These are phyloP conservation scores for Spatholobus suberectus DNA, from an alignment of 306 rosid genomes.

Conservation along the genomic window DNA sequence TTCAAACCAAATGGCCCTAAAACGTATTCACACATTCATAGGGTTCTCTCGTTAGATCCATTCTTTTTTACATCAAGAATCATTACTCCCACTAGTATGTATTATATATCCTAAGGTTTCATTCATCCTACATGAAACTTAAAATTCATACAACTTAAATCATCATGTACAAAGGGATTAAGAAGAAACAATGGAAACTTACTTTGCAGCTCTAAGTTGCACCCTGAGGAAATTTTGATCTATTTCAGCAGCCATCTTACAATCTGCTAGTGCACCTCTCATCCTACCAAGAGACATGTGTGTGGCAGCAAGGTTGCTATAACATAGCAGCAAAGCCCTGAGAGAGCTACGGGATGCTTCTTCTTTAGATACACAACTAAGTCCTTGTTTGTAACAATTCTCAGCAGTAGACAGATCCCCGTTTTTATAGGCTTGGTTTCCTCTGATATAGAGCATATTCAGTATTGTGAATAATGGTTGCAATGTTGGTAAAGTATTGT, in stretches of 20 bases:
- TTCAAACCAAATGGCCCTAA: not conserved
- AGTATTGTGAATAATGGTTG: conserved; percentile 31
- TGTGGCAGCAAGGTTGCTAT: conserved; percentile 98
- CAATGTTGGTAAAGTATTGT: conserved; percentile 21
- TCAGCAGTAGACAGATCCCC: conserved; percentile 88
- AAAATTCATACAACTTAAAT: conserved; percentile 41
- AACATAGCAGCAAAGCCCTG: conserved; percentile 89
- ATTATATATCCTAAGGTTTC: conserved; percentile 13
- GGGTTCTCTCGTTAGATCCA: not conserved
- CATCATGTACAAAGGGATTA: not conserved
- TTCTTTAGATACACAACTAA: conserved; percentile 61
- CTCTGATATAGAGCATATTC: conserved; percentile 67
- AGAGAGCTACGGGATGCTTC: conserved; percentile 81
- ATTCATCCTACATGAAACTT: conserved; percentile 21
- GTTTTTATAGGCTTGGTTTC: conserved; percentile 85
- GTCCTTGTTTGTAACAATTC: conserved; percentile 82
- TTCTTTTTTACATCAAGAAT: conserved; percentile 2
- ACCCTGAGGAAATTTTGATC: conserved; percentile 86
- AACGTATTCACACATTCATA: not conserved
- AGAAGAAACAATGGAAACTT: conserved; percentile 51
- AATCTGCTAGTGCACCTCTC: conserved; percentile 87
- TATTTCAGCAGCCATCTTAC: conserved; percentile 77
- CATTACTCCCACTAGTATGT: conserved; percentile 2
- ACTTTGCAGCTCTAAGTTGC: conserved; percentile 98
- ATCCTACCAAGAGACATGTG: conserved; percentile 91